Evolutionary conservation across 352 stramenopile species (phyloP).

Genomic region (Globisporangium viniferum): DNA sequence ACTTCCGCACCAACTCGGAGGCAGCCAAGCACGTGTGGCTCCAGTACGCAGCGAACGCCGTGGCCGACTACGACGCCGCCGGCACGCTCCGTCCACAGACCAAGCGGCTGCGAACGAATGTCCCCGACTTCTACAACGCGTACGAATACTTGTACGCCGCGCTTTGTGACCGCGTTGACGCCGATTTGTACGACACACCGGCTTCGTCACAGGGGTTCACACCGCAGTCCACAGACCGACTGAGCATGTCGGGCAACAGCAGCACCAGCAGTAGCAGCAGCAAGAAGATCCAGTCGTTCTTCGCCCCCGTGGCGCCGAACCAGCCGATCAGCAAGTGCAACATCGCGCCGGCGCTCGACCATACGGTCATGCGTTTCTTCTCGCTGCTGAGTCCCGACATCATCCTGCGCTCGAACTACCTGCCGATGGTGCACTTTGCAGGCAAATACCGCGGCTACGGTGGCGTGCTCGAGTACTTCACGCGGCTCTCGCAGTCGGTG

Average conservation of each 20-base stretch:
- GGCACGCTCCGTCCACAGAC: constrained; percentile 28
- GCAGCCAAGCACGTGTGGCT: constrained; percentile 82
- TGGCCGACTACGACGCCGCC: constrained; percentile 45
- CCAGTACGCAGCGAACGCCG: constrained; percentile 63
- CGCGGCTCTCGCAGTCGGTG: constrained; percentile 60
- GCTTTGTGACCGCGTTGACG: constrained; percentile 50
- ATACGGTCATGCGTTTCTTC: constrained; percentile 68
- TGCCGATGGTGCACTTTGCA: constrained; percentile 88
- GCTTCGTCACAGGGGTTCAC: not conserved
- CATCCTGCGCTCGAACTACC: constrained; percentile 80
- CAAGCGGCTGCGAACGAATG: constrained; percentile 38
- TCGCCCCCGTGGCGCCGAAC: constrained; percentile 45
- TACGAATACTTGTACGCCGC: constrained; percentile 75
- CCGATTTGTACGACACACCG: constrained; percentile 25
- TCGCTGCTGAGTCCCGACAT: constrained; percentile 76
- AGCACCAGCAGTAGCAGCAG: constrained; percentile 17
- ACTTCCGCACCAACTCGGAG: constrained; percentile 84
- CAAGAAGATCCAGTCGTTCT: constrained; percentile 49
- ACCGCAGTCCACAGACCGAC: not conserved
- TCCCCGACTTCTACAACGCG: constrained; percentile 70
- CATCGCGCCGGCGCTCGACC: constrained; percentile 47
- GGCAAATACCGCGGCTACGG: constrained; percentile 77
- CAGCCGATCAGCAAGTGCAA: constrained; percentile 52
- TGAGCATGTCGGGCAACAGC: constrained; percentile 4
- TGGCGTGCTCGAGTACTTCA: constrained; percentile 79